A percentile compares a stretch with the other conserved stretches of the same genome.
phyloP scores from a whole-genome alignment of 192 early-diverging fungal species.

The Coemansia sp. region DNA sequence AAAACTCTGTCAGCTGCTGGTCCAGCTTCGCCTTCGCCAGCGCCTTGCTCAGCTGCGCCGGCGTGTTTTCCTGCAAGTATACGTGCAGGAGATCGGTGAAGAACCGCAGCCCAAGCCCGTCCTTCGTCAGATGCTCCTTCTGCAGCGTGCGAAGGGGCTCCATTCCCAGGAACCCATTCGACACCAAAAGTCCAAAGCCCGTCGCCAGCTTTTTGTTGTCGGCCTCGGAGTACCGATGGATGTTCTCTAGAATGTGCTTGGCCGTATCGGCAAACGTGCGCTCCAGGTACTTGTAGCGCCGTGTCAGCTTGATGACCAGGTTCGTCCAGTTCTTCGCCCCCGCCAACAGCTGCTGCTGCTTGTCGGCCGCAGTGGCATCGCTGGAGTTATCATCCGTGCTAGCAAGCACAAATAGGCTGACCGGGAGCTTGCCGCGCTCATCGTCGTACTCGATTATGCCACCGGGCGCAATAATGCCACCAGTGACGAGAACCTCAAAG shows the following conservation, averaged over 20 bases:
- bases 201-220: conserved; percentile 80
- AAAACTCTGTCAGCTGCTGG: conserved; percentile 77
- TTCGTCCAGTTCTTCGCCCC: conserved; percentile 76
- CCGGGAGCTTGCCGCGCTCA: conserved; percentile 74
- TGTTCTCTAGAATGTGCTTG: conserved; percentile 81
- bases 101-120: conserved; percentile 82
- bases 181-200: conserved; percentile 73
- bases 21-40: conserved; percentile 68
- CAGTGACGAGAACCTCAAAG: conserved; percentile 92
- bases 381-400: conserved; percentile 56
- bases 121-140: conserved; percentile 95
- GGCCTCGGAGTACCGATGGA: conserved; percentile 82
- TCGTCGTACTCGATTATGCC: conserved; percentile 62
- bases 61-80: conserved; percentile 72
- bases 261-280: conserved; percentile 81
- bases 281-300: conserved; percentile 94
- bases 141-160: conserved; percentile 74
- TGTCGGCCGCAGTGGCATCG: conserved; percentile 54
- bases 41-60: conserved; percentile 72
- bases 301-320: conserved; percentile 86
- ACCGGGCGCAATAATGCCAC: conserved; percentile 74
- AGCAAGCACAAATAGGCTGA: conserved; percentile 60
- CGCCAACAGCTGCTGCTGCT: conserved; percentile 46
- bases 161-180: conserved; percentile 66
- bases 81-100: conserved; percentile 80